Base-by-base conservation (phyloP, 2,329 filamentous ascomycete genomes). In the Juglanconis juglandina region DNA sequence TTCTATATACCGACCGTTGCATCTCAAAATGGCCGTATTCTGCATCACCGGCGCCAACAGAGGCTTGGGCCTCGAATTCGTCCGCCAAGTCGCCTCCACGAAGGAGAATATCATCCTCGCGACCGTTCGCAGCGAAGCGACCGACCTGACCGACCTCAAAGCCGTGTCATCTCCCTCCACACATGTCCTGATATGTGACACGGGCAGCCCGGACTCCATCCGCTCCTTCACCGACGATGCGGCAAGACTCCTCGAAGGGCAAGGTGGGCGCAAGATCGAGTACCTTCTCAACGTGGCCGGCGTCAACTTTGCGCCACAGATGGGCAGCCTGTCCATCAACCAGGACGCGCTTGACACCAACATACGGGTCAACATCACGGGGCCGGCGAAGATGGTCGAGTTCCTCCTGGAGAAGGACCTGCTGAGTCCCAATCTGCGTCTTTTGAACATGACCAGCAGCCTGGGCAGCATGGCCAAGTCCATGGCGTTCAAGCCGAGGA, bases 281-380 rank as follows among this genome's bases (percentile, higher is more conserved):
- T 66, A 63, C 37, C 63, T 73, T 3, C 50, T 73, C 48, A 68
- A 70, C 68, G 69, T 61, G 58, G 71, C 71, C 5, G 71, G 65
- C 50, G 74, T 80, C 63, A 77, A 79, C 59, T 66, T 69, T 30
- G 67, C 69, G 1, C 66, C 70, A 0, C 57, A 66, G 8, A 72
- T 79, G 54, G 76, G 68, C 14, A 73, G 71, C 30, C 66, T 80
- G 17, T 72, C 69, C 0, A 71, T 81, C 1, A 72, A 72, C 9
- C 65, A 73, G 0, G 68, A 70, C 1, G 72, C 70, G 2, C 64
- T 81, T 34, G 46, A 70, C 2, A 65, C 72, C n/a, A 75, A 79
- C 53, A 75, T 82, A 53, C 67, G 71, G 33, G 68, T 74, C 63
- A 81, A 82, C 58, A 78, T 81, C 3, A 58, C 80, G 17, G 79